Evolutionary conservation across 768 basidiomycete species (phyloP).

Genomic region (Tylopilus vinaceipallidus): DNA sequence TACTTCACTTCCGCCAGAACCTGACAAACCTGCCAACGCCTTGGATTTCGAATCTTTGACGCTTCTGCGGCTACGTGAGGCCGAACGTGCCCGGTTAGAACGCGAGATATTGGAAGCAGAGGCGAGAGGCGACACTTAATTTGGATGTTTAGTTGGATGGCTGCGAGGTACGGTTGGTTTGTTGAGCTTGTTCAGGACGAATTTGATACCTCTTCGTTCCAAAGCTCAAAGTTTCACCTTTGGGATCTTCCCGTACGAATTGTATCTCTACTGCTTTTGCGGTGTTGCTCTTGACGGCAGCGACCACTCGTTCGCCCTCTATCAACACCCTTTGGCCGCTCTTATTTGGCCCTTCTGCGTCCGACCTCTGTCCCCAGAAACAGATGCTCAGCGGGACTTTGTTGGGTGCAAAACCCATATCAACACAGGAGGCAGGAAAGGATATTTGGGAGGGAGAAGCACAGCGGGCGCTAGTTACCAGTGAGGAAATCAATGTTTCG

Average conservation of each 20-base stretch:
- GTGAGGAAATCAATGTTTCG: too few relatives aligned
- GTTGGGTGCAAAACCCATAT: too few relatives aligned
- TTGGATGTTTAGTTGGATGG: background rate
- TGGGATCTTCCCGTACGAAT: too few relatives aligned
- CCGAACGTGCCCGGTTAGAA: constrained; percentile 75
- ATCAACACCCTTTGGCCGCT: background rate
- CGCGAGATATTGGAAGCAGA: constrained; percentile 74
- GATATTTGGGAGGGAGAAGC: too few relatives aligned
- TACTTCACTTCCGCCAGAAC: constrained; percentile 15
- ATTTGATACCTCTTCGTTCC: constrained; percentile 3
- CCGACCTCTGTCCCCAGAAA: background rate
- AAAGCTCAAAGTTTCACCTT: background rate
- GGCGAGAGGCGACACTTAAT: constrained; percentile 31
- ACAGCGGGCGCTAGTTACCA: too few relatives aligned
- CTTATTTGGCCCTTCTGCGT: too few relatives aligned
- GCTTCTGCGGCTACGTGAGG: constrained; percentile 76
- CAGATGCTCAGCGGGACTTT: background rate
- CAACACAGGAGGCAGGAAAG: too few relatives aligned
- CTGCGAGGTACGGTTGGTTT: constrained; percentile 14
- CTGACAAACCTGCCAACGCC: constrained; percentile 34
- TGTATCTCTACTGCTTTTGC: background rate
- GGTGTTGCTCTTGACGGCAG: background rate
- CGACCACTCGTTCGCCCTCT: background rate
- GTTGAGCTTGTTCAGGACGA: constrained; percentile 4
- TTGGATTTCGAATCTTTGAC: constrained; percentile 81